Conservation (phyloP, 2,329 filamentous ascomycete species). For the Fusarium sp. region DNA sequence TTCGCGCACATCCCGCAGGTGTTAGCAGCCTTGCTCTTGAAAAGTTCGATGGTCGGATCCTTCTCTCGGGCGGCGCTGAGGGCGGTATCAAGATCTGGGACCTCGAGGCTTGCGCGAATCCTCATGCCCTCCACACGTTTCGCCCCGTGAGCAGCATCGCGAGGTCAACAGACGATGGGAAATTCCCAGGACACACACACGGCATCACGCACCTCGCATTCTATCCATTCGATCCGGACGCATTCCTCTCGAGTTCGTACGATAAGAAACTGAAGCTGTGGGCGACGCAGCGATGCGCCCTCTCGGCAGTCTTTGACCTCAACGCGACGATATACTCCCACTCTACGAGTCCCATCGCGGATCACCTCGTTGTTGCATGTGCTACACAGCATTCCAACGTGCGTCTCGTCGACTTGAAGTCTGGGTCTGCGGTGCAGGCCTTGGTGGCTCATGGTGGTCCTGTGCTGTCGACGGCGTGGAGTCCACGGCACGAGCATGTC, state of each 20-base stretch:
- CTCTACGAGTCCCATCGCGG: conserved; percentile 78
- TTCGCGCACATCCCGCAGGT: conserved; percentile 80
- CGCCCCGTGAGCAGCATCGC: conserved; percentile 65
- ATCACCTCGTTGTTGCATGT: conserved; percentile 84
- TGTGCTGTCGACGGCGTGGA: conserved; percentile 81
- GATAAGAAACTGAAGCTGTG: conserved; percentile 83
- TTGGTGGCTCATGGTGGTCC: conserved; percentile 76
- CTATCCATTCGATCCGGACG: conserved; percentile 81
- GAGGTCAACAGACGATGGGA: conserved; percentile 52
- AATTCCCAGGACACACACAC: conserved; percentile 66
- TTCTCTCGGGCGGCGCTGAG: conserved; percentile 88
- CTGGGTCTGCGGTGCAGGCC: conserved; percentile 78
- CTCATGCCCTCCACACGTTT: conserved; percentile 61
- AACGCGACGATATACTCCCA: conserved; percentile 80
- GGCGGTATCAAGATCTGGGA: conserved; percentile 90
- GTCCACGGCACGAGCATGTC: conserved; percentile 81
- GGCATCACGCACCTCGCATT: conserved; percentile 82
- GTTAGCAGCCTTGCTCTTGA: conserved; percentile 86
- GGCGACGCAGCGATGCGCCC: conserved; percentile 70
- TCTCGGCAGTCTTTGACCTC: conserved; percentile 76
- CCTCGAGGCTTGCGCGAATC: conserved; percentile 71
- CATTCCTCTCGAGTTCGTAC: conserved; percentile 82
- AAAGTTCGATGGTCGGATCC: conserved; percentile 79
- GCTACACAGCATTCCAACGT: conserved; percentile 88
- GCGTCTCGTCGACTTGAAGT: conserved; percentile 86